Percentiles rank a stretch among this genome's conserved stretches.
phyloP scores from a whole-genome alignment of 345 rosid genomes.

The Hypericum perforatum region DNA sequence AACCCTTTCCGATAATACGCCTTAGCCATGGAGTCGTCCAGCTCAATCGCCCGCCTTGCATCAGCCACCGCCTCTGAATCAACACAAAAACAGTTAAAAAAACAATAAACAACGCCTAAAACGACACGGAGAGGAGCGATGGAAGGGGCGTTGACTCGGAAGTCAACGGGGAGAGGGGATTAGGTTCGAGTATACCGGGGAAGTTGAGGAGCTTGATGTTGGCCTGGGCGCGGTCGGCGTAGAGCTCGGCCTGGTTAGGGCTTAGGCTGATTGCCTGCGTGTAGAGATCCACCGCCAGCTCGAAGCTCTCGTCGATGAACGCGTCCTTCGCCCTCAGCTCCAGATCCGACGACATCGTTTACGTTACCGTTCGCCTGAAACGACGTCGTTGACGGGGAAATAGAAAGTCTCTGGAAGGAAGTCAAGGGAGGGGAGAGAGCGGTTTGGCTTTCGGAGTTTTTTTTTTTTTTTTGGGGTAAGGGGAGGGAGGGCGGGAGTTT shows the following conservation, averaged over 20 bases:
- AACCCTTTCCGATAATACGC: constrained; percentile 85
- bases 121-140: not conserved
- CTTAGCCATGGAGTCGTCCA: constrained; percentile 60
- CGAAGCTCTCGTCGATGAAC: constrained; percentile 82
- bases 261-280: constrained; percentile 55
- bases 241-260: constrained; percentile 61
- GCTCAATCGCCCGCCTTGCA: constrained; percentile 62
- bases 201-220: constrained; percentile 58
- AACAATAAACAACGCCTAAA: not conserved
- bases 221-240: constrained; percentile 90
- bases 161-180: not conserved
- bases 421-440: no score
- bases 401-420: no score
- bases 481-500: no score
- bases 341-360: no score
- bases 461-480: no score
- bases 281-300: constrained; percentile 68
- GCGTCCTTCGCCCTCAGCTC: constrained; percentile 61
- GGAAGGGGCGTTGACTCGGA: not conserved
- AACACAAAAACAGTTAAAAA: not conserved
- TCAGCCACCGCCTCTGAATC: constrained; percentile 75
- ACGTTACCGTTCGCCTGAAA: no score
- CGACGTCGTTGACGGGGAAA: no score
- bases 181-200: constrained; percentile 36
- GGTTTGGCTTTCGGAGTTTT: no score